A percentile compares a stretch with the other conserved stretches of the same genome.
These are phyloP conservation scores for Jackrogersella minutella DNA, from an alignment of 495 filamentous ascomycete species.

Conservation along the genomic window DNA sequence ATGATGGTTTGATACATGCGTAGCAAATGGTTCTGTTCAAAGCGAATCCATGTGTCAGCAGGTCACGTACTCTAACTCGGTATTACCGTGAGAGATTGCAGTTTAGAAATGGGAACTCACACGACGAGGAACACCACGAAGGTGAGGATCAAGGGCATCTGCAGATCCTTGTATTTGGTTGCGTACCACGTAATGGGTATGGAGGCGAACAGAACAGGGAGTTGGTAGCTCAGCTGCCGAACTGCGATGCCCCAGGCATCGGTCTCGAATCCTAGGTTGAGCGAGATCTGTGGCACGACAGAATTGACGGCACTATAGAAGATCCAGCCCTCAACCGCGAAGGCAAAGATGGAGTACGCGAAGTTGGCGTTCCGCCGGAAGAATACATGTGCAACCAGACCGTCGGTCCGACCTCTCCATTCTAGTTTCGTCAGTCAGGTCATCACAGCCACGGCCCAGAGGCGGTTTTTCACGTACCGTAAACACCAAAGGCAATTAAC, in stretches of 20 bases:
- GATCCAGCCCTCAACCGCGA: conserved; percentile 66
- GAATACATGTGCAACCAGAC: conserved; percentile 63
- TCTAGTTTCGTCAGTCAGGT: conserved; percentile 45
- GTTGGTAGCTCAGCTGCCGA: conserved; percentile 57
- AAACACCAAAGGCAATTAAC: conserved; percentile 55
- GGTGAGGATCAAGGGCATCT: conserved; percentile 57
- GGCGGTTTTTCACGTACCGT: conserved; percentile 45
- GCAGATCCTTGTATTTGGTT: conserved; percentile 60
- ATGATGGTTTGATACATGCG: conserved; percentile 54
- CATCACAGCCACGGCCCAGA: neutral
- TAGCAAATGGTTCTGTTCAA: conserved; percentile 54
- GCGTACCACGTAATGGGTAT: conserved; percentile 58
- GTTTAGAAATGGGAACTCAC: conserved; percentile 41
- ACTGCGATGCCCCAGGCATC: conserved; percentile 56
- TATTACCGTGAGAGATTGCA: neutral
- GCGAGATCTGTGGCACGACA: conserved; percentile 60
- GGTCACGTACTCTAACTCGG: neutral
- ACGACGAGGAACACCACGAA: conserved; percentile 58
- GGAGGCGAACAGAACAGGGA: conserved; percentile 47
- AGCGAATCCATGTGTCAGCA: conserved; percentile 18
- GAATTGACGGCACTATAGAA: conserved; percentile 66
- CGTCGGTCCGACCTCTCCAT: conserved; percentile 61
- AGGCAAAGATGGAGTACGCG: conserved; percentile 59
- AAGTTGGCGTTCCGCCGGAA: conserved; percentile 63
- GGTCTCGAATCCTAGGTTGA: conserved; percentile 62